Evolutionary conservation across 1,284 basidiomycete species (phyloP), one percentile per base, ranked within the genome.

Genomic region (Sanghuangporus weigelae): DNA sequence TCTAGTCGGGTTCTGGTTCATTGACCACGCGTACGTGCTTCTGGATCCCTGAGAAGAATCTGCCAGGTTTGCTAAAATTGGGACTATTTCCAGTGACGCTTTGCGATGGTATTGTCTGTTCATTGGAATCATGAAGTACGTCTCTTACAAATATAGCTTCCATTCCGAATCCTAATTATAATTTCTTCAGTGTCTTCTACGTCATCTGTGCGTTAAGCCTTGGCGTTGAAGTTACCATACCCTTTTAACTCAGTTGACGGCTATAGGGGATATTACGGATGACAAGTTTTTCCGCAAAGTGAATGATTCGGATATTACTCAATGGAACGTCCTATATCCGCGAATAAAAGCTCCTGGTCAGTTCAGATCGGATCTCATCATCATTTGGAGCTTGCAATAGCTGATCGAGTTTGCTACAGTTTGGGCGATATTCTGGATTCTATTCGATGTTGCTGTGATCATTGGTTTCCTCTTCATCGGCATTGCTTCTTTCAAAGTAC

Each of bases 281-380:
- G 90, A 93, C 72, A 84, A 89, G 67, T 92, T 92, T 76, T 93
- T 93, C 75, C 89, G 90, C 69, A 93, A 93, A 76, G 81, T 83
- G 26, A 93, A 93, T 69, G 90, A 92, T 70, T 92, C 90, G 2
- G 90, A 93, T 70, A 87, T 87, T 53, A 90, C 90, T 3, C 90
- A 93, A 70, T 93, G 90, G 71, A 74, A 81, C 14, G 73, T 91
- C 49, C 71, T 93, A 59, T 92, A 81, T 73, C 89, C 90, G 7
- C 74, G 76, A 10, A 79, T 90, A 63, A 79, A 82, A 42, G 79
- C 89, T 35, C 89, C 92, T 68, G 74, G 90, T 90, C 73, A 66
- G 81, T 74, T 48, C 44, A 50, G 31, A 23, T 56, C 50, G 26
- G 26, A 38, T 57, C 36, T 42, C 26, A 31, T 1, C 7, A 7